Evolutionary conservation across 2,329 filamentous ascomycete genomes (phyloP).

Genomic region (Dactylellina sp.): DNA sequence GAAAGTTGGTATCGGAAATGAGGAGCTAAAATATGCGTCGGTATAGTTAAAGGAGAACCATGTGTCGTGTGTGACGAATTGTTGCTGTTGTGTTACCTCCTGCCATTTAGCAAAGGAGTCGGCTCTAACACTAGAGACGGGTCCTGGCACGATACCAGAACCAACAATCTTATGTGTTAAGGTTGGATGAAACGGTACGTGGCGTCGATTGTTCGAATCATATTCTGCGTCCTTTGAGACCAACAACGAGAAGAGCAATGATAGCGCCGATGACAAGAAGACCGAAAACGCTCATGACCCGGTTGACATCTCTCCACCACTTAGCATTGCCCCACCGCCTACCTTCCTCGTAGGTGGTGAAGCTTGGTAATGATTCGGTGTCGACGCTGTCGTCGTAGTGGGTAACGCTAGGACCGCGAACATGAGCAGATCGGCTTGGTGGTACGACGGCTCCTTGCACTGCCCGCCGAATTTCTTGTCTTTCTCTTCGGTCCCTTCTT

Average conservation of each 20-base stretch:
- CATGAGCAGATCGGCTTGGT: conserved; percentile 37
- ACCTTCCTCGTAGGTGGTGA: conserved; percentile 54
- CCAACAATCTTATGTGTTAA: conserved; percentile 12
- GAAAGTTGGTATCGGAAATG: conserved; percentile 8
- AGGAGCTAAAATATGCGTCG: conserved; percentile 23
- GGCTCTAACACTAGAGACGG: conserved; percentile 37
- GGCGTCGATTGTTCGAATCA: conserved; percentile 15
- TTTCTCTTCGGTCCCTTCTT: conserved; percentile 43
- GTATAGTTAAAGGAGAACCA: not conserved
- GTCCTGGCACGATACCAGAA: conserved; percentile 40
- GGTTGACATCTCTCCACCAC: conserved; percentile 60
- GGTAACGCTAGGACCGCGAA: conserved; percentile 50
- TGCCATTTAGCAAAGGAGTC: conserved; percentile 22
- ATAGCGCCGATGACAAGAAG: conserved; percentile 58
- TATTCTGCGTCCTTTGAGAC: conserved; percentile 38
- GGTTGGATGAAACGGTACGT: conserved; percentile 20
- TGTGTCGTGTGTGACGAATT: conserved; percentile 12
- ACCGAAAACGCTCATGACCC: conserved; percentile 58
- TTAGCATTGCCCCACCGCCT: conserved; percentile 58
- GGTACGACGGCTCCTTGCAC: conserved; percentile 34
- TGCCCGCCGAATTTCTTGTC: conserved; percentile 55
- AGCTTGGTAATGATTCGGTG: conserved; percentile 56
- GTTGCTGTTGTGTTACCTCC: conserved; percentile 49
- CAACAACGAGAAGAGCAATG: conserved; percentile 57
- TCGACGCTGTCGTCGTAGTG: conserved; percentile 53